These are phyloP conservation scores for Tilletiaria anomala DNA, from an alignment of 1,284 basidiomycete species.

Conservation along the genomic window DNA sequence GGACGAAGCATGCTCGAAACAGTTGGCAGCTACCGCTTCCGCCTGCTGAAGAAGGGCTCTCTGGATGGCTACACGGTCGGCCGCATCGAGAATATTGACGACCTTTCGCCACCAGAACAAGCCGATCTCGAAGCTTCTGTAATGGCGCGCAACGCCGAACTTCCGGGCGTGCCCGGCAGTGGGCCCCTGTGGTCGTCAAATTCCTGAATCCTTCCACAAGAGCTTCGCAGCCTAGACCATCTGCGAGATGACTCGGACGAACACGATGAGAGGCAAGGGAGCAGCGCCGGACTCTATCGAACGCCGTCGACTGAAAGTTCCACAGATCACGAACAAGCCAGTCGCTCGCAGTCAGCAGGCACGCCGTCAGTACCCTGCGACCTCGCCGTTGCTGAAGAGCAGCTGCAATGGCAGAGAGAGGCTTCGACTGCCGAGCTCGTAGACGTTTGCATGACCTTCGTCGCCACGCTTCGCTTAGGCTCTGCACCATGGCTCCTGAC, in stretches of 20 bases:
- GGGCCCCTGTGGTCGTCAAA: not conserved
- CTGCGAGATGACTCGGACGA: too few species aligned
- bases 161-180: too few species aligned
- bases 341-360: too few species aligned
- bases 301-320: too few species aligned
- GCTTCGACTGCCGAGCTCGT: slow-evolving; percentile 58
- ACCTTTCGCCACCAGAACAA: slow-evolving; percentile 21
- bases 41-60: slow-evolving; percentile 57
- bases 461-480: slow-evolving; percentile 62
- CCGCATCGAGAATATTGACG: slow-evolving; percentile 50
- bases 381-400: too few species aligned
- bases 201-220: not conserved
- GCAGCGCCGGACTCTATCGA: too few species aligned
- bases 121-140: slow-evolving; percentile 14
- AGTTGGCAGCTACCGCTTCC: slow-evolving; percentile 67
- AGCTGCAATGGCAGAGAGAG: slow-evolving; percentile 16
- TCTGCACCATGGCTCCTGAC: slow-evolving; percentile 83
- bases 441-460: slow-evolving; percentile 60
- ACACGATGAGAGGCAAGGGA: too few species aligned
- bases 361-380: too few species aligned
- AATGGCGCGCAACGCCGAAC: slow-evolving; percentile 7
- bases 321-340: too few species aligned
- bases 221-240: too few species aligned
- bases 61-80: slow-evolving; percentile 76
- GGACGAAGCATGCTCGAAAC: slow-evolving; percentile 80